phyloP scores from a whole-genome alignment of 805 yeast species.

The Nakazawaea anatomiae region DNA sequence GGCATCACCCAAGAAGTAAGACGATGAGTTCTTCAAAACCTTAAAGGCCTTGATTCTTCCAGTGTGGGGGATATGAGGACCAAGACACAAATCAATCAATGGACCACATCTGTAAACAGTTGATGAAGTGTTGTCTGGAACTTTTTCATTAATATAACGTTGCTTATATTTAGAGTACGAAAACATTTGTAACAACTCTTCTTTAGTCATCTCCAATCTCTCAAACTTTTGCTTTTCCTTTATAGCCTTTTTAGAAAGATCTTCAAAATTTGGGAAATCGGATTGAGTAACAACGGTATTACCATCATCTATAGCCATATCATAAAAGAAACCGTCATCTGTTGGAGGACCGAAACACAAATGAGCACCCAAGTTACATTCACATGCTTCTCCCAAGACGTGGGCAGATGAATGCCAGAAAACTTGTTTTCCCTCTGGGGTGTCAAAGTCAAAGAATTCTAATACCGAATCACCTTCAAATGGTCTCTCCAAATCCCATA shows the following conservation, averaged over 20 bases:
- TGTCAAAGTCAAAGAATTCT: conserved; percentile 85
- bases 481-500: conserved; percentile 97
- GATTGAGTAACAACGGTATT: conserved; percentile 69
- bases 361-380: conserved; percentile 92
- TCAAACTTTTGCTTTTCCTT: conserved; percentile 95
- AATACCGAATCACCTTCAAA: conserved; percentile 65
- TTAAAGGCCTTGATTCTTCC: conserved; percentile 94
- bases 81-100: conserved; percentile 92
- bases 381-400: conserved; percentile 96
- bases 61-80: conserved; percentile 97
- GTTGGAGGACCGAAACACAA: conserved; percentile 95
- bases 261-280: conserved; percentile 81
- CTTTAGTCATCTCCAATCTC: conserved; percentile 88
- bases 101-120: conserved; percentile 98
- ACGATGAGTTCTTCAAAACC: conserved; percentile 90
- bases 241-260: conserved; percentile 82
- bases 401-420: conserved; percentile 99
- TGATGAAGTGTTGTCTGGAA: conserved; percentile 93
- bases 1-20: conserved; percentile 92
- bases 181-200: conserved; percentile 88
- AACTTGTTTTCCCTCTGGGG: conserved; percentile 91
- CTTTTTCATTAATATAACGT: conserved; percentile 75
- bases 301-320: conserved; percentile 80
- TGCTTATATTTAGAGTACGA: conserved; percentile 94
- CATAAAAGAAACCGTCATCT: conserved; percentile 95